A percentile compares a stretch with the other conserved stretches of the same genome.
Conservation (phyloP, 2,329 filamentous ascomycete species). For the Colletotrichum falcatum region DNA sequence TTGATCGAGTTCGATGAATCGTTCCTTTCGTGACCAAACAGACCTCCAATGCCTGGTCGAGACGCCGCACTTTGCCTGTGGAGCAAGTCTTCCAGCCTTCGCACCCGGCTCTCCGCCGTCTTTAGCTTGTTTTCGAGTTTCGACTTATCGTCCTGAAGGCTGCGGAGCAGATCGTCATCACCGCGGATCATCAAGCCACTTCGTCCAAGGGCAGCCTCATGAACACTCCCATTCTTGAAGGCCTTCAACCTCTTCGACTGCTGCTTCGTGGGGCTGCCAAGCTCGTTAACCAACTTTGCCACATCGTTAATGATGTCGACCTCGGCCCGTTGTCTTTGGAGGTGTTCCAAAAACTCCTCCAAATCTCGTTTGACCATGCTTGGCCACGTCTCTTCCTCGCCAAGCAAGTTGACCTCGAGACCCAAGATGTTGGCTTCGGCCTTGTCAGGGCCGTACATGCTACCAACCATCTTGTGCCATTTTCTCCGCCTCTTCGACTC, state of each 20-base stretch:
- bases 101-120: slow-evolving; percentile 89
- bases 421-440: slow-evolving; percentile 78
- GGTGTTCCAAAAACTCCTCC: slow-evolving; percentile 74
- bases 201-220: slow-evolving; percentile 88
- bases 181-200: slow-evolving; percentile 87
- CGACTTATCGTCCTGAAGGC: slow-evolving; percentile 84
- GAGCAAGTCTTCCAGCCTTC: slow-evolving; percentile 90
- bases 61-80: slow-evolving; percentile 80
- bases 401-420: slow-evolving; percentile 86
- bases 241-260: slow-evolving; percentile 89
- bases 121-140: slow-evolving; percentile 80
- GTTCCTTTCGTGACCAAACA: slow-evolving; percentile 66
- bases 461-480: slow-evolving; percentile 89
- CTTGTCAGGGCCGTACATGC: slow-evolving; percentile 74
- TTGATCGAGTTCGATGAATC: slow-evolving; percentile 63
- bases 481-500: slow-evolving; percentile 88
- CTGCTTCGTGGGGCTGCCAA: slow-evolving; percentile 85
- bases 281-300: slow-evolving; percentile 79
- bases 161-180: slow-evolving; percentile 84
- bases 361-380: slow-evolving; percentile 80
- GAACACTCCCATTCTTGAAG: slow-evolving; percentile 96
- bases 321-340: slow-evolving; percentile 76
- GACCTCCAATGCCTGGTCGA: slow-evolving; percentile 63
- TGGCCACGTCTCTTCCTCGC: slow-evolving; percentile 86
- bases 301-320: slow-evolving; percentile 77